Evolutionary conservation across 2,329 filamentous ascomycete genomes (phyloP).

Genomic region (Botrytis cinerea): DNA sequence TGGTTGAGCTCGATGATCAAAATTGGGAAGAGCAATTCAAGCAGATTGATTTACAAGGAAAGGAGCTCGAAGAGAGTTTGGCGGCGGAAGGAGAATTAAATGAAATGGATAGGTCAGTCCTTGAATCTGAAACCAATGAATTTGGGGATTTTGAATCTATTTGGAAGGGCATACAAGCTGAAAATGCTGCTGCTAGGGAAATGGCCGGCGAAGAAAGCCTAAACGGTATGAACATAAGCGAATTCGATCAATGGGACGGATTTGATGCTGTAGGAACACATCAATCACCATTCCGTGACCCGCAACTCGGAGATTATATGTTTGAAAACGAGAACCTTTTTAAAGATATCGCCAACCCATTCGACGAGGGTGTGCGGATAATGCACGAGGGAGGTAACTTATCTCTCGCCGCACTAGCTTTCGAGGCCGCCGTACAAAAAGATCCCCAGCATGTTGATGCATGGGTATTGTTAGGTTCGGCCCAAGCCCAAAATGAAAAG

Average conservation of each 20-base stretch:
- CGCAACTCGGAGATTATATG: slow-evolving; percentile 83
- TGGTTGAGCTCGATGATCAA: slow-evolving; percentile 90
- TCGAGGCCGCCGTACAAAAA: slow-evolving; percentile 93
- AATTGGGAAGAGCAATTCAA: slow-evolving; percentile 98
- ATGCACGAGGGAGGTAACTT: slow-evolving; percentile 93
- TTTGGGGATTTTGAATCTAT: slow-evolving; percentile 89
- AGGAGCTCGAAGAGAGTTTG: slow-evolving; percentile 48
- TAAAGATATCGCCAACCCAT: slow-evolving; percentile 76
- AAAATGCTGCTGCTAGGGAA: slow-evolving; percentile 68
- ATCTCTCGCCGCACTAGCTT: slow-evolving; percentile 88
- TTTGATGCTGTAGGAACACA: slow-evolving; percentile 72
- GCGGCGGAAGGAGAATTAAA: slow-evolving; percentile 67
- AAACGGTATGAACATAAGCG: slow-evolving; percentile 61
- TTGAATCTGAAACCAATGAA: slow-evolving; percentile 71
- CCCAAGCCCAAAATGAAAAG: slow-evolving; percentile 98
- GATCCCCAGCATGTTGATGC: slow-evolving; percentile 85
- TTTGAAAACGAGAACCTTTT: slow-evolving; percentile 96
- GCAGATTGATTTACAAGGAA: slow-evolving; percentile 69
- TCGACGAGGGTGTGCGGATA: slow-evolving; percentile 89
- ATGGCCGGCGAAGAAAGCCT: slow-evolving; percentile 66
- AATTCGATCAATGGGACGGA: slow-evolving; percentile 76
- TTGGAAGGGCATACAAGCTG: slow-evolving; percentile 80
- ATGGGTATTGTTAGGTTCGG: slow-evolving; percentile 88
- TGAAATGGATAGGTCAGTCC: slow-evolving; percentile 81
- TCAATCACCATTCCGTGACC: slow-evolving; percentile 64